Conservation (phyloP, 2,329 filamentous ascomycete species). For the Dryadomyces quercus-mongolicae region DNA sequence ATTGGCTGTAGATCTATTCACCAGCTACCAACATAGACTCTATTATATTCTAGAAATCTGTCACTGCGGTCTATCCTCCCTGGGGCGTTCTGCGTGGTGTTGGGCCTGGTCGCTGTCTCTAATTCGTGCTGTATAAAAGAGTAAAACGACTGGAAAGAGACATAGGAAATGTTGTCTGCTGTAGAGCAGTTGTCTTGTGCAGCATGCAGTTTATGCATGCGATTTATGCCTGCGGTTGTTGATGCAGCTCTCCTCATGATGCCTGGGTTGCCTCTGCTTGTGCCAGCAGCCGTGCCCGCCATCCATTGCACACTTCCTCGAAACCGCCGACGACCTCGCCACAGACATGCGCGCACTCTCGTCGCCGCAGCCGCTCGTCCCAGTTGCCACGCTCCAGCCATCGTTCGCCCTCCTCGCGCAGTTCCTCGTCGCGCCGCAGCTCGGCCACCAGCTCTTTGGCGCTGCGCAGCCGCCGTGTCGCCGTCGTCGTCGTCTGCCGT, state of each 20-base stretch:
- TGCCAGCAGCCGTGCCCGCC: constrained; percentile 64
- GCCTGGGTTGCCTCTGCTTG: constrained; percentile 40
- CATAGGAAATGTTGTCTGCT: too few species aligned
- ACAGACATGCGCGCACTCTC: constrained; percentile 77
- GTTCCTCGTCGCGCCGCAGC: constrained; percentile 70
- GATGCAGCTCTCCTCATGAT: constrained; percentile 14
- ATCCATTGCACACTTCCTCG: constrained; percentile 76
- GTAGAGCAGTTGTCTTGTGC: too few species aligned
- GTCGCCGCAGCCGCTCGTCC: constrained; percentile 60
- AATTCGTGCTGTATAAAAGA: too few species aligned
- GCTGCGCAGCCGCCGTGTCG: constrained; percentile 64
- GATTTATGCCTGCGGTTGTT: too few species aligned
- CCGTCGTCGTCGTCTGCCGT: constrained; percentile 73
- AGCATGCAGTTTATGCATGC: too few species aligned
- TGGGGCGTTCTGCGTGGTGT: too few species aligned
- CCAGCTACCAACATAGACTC: too few species aligned
- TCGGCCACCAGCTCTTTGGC: constrained; percentile 80
- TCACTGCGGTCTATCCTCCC: too few species aligned
- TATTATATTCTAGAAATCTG: too few species aligned
- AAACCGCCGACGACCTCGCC: constrained; percentile 84
- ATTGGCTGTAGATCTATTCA: too few species aligned
- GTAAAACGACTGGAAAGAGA: too few species aligned
- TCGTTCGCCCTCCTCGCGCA: constrained; percentile 66
- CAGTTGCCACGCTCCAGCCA: constrained; percentile 78
- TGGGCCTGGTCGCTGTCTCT: too few species aligned